A percentile compares a stretch with the other conserved stretches of the same genome.
phyloP scores from a whole-genome alignment of 768 basidiomycete species.

The Trametes cubensis region DNA sequence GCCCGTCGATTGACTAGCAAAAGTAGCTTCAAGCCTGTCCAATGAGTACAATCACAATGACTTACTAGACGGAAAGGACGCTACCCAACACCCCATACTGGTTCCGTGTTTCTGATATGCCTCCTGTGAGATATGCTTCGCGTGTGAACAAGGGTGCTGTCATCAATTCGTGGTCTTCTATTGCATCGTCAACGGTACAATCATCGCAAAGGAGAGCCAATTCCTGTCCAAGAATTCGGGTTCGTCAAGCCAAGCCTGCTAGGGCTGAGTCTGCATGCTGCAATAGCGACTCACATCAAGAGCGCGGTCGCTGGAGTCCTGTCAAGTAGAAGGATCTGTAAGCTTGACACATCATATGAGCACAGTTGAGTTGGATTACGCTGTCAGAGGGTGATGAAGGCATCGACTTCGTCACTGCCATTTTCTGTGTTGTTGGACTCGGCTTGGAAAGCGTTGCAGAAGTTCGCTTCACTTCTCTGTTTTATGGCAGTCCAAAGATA shows the following conservation, averaged over 20 bases:
- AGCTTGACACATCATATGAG: no score
- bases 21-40: not conserved
- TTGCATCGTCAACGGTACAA: conserved; percentile 1
- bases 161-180: conserved; percentile 28
- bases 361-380: not conserved
- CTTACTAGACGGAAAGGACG: conserved; percentile 16
- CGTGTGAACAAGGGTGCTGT: conserved; percentile 37
- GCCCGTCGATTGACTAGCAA: conserved; percentile 20
- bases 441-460: no score
- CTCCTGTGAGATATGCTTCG: conserved; percentile 28
- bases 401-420: no score
- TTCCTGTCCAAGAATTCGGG: not conserved
- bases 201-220: not conserved
- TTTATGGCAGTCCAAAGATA: no score
- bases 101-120: conserved; percentile 32
- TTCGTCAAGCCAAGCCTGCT: no score
- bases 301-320: not conserved
- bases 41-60: not conserved
- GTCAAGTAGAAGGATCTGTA: no score
- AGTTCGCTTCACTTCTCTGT: no score
- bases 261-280: no score
- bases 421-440: no score
- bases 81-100: conserved; percentile 69
- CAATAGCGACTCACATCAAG: not conserved
- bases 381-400: not conserved